phyloP scores from a whole-genome alignment of 495 filamentous ascomycete genomes.

The Penicillium alfredii region DNA sequence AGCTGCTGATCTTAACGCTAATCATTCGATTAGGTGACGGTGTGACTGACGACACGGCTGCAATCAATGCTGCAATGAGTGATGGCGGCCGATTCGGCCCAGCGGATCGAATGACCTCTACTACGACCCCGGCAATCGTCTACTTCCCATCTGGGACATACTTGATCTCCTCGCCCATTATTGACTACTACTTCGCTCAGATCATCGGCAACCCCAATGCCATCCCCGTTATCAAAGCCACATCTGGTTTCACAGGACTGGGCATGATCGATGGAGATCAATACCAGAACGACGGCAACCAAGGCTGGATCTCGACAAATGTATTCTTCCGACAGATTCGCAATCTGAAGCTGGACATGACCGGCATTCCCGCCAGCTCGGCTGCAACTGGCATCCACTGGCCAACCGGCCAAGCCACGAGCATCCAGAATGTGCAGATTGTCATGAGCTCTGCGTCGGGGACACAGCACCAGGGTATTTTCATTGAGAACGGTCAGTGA shows the following conservation, averaged over 20 bases:
- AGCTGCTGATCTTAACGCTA: too few relatives aligned
- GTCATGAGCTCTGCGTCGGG: constrained; percentile 53
- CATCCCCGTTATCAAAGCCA: constrained; percentile 60
- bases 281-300: constrained; percentile 41
- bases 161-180: constrained; percentile 49
- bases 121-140: constrained; percentile 52
- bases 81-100: constrained; percentile 49
- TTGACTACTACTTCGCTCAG: constrained; percentile 58
- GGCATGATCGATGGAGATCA: constrained; percentile 65
- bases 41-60: constrained; percentile 58
- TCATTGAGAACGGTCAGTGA: constrained; percentile 61
- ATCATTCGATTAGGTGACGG: constrained; percentile 53
- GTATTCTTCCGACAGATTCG: constrained; percentile 74
- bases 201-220: constrained; percentile 62
- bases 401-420: constrained; percentile 67
- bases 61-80: constrained; percentile 56
- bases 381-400: constrained; percentile 67
- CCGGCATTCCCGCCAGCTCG: constrained; percentile 47
- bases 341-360: constrained; percentile 73
- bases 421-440: constrained; percentile 73
- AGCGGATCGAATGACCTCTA: constrained; percentile 39
- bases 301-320: constrained; percentile 56
- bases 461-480: constrained; percentile 66
- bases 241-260: constrained; percentile 55
- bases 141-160: constrained; percentile 64